Base-by-base conservation (phyloP, 2,329 filamentous ascomycete species). In the Gnomoniopsis sp. region DNA sequence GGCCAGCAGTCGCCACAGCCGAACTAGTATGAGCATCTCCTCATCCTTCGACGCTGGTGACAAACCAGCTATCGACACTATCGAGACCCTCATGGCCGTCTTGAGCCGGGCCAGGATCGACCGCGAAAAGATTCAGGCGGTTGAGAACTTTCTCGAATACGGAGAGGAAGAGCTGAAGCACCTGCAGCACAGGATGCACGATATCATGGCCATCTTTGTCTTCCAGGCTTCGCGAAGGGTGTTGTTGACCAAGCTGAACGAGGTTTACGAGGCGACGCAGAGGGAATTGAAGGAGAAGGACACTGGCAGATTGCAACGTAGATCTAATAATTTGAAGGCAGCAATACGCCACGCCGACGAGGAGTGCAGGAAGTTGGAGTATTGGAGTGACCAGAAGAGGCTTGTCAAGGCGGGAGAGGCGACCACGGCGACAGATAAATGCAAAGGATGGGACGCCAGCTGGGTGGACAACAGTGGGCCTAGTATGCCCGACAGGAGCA, bases 141-240 rank as follows among this genome's bases (percentile, higher is more conserved):
- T 97, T 22, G 86, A 89, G 66, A 89, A 84, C 62, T 99, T 96
- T 69, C 78, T 97, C n/a, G 78, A 86, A 46, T 81, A 95, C 55
- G 90, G 85, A 21, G 85, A 84, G 6, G 86, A 89, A 23, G 91
- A 97, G 65, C 76, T 98, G 30, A 80, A 81, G 55, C 89, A 91
- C 62, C 77, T 99, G 21, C 81, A 88, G 61, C 81, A 88, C 57
- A 80, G 87, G 70, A 93, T 96, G 81, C 88, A 90, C 57, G 86
- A 91, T 48, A 89, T 96, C 65, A 93, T 96, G 91, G 80, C 85
- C 0, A 79, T 89, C 59, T 90, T 98, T 67, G 80, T 99, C 21
- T 99, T 96, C 70, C 93, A 98, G 71, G 87, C 88, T 19, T 96
- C 93, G 2, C 84, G 93, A 23, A 85, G 88, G 62, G 85, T 92